phyloP scores from a whole-genome alignment of 495 filamentous ascomycete species.

The Tuber borchii region DNA sequence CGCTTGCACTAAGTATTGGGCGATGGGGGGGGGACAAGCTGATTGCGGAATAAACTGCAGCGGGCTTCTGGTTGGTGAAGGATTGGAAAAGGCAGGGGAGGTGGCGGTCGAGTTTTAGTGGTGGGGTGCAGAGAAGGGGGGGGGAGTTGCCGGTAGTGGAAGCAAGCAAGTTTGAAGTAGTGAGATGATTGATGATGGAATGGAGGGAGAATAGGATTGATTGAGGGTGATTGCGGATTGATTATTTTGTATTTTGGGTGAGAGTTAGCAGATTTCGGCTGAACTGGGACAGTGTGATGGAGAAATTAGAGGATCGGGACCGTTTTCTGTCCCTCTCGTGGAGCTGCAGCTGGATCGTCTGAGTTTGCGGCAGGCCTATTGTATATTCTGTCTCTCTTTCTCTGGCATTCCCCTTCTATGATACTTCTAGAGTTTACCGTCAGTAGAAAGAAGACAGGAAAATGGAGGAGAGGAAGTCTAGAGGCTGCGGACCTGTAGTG shows the following conservation, averaged over 20 bases:
- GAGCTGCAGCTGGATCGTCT: background rate
- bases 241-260: conserved; percentile 3
- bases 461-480: background rate
- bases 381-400: background rate
- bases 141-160: background rate
- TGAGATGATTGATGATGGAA: background rate
- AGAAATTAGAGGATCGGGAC: conserved; percentile 1
- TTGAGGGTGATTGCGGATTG: background rate
- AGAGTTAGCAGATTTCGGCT: background rate
- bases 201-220: background rate
- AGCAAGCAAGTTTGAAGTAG: background rate
- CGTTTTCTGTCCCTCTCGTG: background rate
- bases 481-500: background rate
- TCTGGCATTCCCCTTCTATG: background rate
- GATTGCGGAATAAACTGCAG: background rate
- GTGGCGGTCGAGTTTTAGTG: background rate
- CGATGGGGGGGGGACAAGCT: background rate
- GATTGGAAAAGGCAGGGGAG: background rate
- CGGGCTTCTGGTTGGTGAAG: background rate
- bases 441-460: background rate
- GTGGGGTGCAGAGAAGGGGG: background rate
- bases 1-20: background rate
- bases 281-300: background rate
- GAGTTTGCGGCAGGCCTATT: background rate
- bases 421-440: background rate